phyloP scores from a whole-genome alignment of 2,329 filamentous ascomycete genomes.

The Pseudogymnoascus sp. region DNA sequence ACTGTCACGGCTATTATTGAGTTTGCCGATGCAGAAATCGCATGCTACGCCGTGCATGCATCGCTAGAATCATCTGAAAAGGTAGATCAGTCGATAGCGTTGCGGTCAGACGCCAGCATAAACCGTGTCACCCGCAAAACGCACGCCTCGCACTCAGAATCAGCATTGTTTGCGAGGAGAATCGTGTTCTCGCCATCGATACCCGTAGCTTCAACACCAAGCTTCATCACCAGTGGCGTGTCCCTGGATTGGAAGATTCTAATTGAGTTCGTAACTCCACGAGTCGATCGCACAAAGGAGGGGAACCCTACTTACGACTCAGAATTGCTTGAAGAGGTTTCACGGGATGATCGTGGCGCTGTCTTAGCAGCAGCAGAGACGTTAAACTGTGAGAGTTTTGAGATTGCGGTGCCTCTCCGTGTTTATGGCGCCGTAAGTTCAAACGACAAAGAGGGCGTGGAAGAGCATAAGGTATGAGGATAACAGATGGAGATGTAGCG shows the following conservation, averaged over 20 bases:
- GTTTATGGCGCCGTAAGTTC: constrained; percentile 58
- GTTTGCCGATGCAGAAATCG: constrained; percentile 67
- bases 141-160: constrained; percentile 71
- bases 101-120: constrained; percentile 79
- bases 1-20: constrained; percentile 77
- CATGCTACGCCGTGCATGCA: constrained; percentile 77
- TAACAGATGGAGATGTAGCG: background rate
- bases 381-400: constrained; percentile 79
- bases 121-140: constrained; percentile 78
- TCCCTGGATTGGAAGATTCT: constrained; percentile 81
- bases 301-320: constrained; percentile 28
- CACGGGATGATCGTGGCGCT: constrained; percentile 68
- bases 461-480: constrained; percentile 3
- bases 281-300: constrained; percentile 28
- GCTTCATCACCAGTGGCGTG: constrained; percentile 85
- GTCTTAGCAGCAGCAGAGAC: constrained; percentile 72
- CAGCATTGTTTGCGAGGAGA: constrained; percentile 70
- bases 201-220: constrained; percentile 74
- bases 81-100: constrained; percentile 69
- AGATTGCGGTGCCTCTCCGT: constrained; percentile 74
- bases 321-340: constrained; percentile 67
- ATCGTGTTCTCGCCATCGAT: constrained; percentile 78
- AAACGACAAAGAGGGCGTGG: constrained; percentile 19
- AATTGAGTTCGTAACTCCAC: constrained; percentile 85
- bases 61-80: constrained; percentile 82